Evolutionary conservation across 2,329 filamentous ascomycete species (phyloP), one percentile per base, ranked within the genome.

Genomic region (Aspergillus udagawae): DNA sequence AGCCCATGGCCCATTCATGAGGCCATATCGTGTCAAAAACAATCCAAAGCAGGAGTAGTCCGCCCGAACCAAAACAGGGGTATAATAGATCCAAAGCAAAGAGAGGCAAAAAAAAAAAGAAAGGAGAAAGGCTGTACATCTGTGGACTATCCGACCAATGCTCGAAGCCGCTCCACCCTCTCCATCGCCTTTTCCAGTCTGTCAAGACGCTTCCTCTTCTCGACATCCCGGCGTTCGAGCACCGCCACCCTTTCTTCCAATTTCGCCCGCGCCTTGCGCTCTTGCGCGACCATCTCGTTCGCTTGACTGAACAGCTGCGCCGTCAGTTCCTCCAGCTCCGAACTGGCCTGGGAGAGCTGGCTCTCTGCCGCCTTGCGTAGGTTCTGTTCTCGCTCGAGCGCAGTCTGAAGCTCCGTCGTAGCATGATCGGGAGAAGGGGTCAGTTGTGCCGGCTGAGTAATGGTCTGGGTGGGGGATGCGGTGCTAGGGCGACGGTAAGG

Each of bases 201-300:
- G 62, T 83, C 80, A 28, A 87, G 62, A 61, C 71, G 79, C 70
- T 63, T 80, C 71, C 75, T 79, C 69, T 83, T 80, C 64, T 80
- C 77, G n/a, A 70, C 65, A 64, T 80, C 78, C 48, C 77, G 67
- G 35, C 72, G 69, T 63, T 80, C 79, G 35, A 80, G 64, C 48
- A 79, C 67, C 32, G 75, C 76, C 1, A 80, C 76, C 28, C 78
- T 66, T 61, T 80, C 77, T 55, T 80, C 78, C 51, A 80, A 65
- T 58, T 76, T 83, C 17, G 80, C 82, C 54, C 83, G 75, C 42
- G 83, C 83, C 67, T 80, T 82, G 27, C 85, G 77, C 73, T 87
- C 85, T 54, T 79, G 74, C 3, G 84, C 84, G 8, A 87, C 85
- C 84, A 87, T 86, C 70, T 87, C 84, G 58, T 87, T 87, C 32